These are phyloP conservation scores for Hypoxylon sp. DNA, from an alignment of 2,329 filamentous ascomycete genomes.

Conservation along the genomic window DNA sequence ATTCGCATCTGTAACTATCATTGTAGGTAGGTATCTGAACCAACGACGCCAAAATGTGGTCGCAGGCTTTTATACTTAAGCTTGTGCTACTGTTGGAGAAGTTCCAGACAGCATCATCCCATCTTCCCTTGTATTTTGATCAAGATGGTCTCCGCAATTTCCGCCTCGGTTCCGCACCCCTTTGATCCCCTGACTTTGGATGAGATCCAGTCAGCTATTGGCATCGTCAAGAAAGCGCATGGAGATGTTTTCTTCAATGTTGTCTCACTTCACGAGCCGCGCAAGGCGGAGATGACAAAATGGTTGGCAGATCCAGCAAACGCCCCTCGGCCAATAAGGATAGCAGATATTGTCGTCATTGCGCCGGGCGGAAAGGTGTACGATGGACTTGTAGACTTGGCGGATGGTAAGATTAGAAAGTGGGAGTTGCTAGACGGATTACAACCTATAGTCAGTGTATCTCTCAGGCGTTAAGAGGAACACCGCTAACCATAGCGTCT, in stretches of 20 bases:
- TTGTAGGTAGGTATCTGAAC: constrained; percentile 3
- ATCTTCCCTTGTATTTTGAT: constrained; percentile 13
- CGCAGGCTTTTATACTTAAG: constrained; percentile 33
- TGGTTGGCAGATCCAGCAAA: constrained; percentile 79
- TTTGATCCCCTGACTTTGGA: constrained; percentile 80
- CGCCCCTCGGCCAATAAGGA: constrained; percentile 74
- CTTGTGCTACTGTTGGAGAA: neutral
- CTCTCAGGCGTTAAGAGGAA: neutral
- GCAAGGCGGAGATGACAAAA: constrained; percentile 84
- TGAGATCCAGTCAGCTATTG: constrained; percentile 81
- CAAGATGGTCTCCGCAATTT: constrained; percentile 47
- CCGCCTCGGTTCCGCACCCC: constrained; percentile 67
- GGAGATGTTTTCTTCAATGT: constrained; percentile 86
- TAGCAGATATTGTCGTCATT: constrained; percentile 89
- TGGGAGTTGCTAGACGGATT: constrained; percentile 84
- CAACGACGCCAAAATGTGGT: constrained; percentile 21
- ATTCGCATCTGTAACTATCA: constrained; percentile 36
- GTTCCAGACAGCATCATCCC: neutral
- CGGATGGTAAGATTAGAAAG: constrained; percentile 74
- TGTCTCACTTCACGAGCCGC: constrained; percentile 86
- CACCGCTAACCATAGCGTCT: constrained; percentile 31
- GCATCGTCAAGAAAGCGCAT: constrained; percentile 78
- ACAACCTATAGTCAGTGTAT: constrained; percentile 78
- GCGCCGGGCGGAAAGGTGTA: constrained; percentile 83
- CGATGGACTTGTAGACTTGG: constrained; percentile 84